These are phyloP conservation scores for Colletotrichum simmondsii DNA, from an alignment of 2,329 filamentous ascomycete species.

Conservation along the genomic window DNA sequence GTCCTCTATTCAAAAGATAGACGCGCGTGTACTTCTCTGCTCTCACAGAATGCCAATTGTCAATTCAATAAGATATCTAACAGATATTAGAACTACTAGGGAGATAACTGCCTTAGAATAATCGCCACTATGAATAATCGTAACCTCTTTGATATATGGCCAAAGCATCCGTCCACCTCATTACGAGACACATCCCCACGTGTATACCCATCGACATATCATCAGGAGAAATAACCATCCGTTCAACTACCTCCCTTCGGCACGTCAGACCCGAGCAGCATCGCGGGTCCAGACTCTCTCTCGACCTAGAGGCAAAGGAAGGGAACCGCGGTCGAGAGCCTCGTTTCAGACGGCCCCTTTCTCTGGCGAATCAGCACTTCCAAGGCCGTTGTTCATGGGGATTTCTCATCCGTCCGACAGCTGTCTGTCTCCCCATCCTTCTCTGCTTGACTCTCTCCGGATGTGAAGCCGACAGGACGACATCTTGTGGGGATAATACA, in stretches of 20 bases:
- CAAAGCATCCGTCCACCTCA: too few species aligned
- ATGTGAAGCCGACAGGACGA: neutral
- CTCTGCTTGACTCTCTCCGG: neutral
- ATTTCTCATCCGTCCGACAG: neutral
- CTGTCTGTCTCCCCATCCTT: neutral
- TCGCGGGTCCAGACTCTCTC: neutral
- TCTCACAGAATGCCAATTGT: neutral
- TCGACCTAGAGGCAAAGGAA: neutral
- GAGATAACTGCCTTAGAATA: too few species aligned
- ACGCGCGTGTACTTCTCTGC: neutral
- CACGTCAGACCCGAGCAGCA: neutral
- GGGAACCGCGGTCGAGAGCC: slow-evolving; percentile 10
- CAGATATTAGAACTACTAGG: too few species aligned
- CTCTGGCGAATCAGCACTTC: slow-evolving; percentile 4
- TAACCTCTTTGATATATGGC: too few species aligned
- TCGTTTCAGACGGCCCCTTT: slow-evolving; percentile 19
- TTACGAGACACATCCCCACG: neutral
- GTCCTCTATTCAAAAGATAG: neutral
- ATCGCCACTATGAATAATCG: too few species aligned
- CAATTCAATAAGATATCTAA: too few species aligned
- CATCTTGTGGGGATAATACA: neutral
- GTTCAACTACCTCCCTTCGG: neutral
- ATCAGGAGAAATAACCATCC: neutral
- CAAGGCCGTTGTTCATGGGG: neutral
- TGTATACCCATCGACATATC: neutral